Conservation (phyloP, 202 grass and related monocot genomes). For the Zizania palustris region DNA sequence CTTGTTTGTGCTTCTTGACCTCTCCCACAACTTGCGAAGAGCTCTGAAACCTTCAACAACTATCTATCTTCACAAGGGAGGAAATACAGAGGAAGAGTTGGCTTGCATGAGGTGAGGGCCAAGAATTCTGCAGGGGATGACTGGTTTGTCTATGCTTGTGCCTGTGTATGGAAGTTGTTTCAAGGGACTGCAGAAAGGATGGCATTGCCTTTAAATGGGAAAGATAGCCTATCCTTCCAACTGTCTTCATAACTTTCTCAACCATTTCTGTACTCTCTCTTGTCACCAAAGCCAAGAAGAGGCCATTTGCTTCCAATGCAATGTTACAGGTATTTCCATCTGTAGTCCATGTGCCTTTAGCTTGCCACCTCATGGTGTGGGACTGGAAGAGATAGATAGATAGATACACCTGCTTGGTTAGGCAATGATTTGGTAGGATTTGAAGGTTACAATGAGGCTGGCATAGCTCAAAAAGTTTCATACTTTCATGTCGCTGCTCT, state of each 20-base stretch:
- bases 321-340: slow-evolving; percentile 67
- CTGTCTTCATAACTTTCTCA: slow-evolving; percentile 61
- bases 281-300: slow-evolving; percentile 52
- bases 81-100: slow-evolving; percentile 11
- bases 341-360: slow-evolving; percentile 15
- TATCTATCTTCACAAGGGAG: slow-evolving; percentile 21
- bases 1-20: not conserved
- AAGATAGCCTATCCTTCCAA: slow-evolving; percentile 57
- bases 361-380: slow-evolving; percentile 53
- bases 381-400: slow-evolving; percentile 7
- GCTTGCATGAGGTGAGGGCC: slow-evolving; percentile 35
- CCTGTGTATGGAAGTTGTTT: slow-evolving; percentile 21
- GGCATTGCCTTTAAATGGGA: slow-evolving; percentile 55
- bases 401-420: slow-evolving; percentile 35
- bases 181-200: slow-evolving; percentile 52
- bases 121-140: slow-evolving; percentile 14
- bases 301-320: slow-evolving; percentile 54
- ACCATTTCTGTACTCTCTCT: slow-evolving; percentile 52
- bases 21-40: slow-evolving; percentile 11
- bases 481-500: slow-evolving; percentile 50
- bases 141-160: slow-evolving; percentile 14
- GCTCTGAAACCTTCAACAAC: not conserved
- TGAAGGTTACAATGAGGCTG: slow-evolving; percentile 50
- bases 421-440: slow-evolving; percentile 43
- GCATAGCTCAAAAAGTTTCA: slow-evolving; percentile 57